Percentiles rank a stretch among this genome's conserved stretches.
phyloP scores from a whole-genome alignment of 441 rosid species.

The Adansonia rubrostipa region DNA sequence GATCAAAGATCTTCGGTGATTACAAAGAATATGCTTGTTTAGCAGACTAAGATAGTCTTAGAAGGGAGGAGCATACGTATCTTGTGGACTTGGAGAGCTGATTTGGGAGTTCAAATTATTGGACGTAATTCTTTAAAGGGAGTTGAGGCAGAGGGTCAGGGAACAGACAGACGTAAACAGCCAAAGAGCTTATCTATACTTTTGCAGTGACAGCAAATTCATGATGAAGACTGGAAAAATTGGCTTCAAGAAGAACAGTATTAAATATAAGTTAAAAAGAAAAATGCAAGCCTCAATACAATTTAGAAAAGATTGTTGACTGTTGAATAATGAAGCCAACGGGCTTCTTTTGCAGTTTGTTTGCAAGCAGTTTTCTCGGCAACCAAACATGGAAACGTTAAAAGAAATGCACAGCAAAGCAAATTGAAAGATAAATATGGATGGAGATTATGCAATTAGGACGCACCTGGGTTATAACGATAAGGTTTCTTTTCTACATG shows the following conservation, averaged over 20 bases:
- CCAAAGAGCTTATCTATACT: not conserved
- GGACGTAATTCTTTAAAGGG: not conserved
- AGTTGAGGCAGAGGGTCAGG: not conserved
- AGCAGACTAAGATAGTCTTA: not conserved
- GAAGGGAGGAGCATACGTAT: not conserved
- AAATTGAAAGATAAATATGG: not conserved
- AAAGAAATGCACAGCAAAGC: not conserved
- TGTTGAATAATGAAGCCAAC: conserved; percentile 15
- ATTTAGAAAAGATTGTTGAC: conserved; percentile 11
- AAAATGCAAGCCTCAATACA: not conserved
- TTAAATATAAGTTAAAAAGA: not conserved
- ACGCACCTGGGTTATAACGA: no score
- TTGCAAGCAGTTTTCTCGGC: not conserved
- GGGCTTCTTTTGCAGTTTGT: not conserved
- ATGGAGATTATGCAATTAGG: no score
- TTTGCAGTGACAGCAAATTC: not conserved
- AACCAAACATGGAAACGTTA: not conserved
- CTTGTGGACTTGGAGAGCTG: not conserved
- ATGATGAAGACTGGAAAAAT: not conserved
- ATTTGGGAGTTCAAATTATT: conserved; percentile 4
- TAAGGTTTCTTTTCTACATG: no score
- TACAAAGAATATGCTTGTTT: not conserved
- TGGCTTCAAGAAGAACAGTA: not conserved
- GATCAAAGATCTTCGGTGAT: not conserved
- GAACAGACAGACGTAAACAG: not conserved